Percentiles rank a stretch among this genome's conserved stretches.
These are phyloP conservation scores for Diophrys sp. DNA, from an alignment of 73 alveolate genomes.

Conservation along the genomic window DNA sequence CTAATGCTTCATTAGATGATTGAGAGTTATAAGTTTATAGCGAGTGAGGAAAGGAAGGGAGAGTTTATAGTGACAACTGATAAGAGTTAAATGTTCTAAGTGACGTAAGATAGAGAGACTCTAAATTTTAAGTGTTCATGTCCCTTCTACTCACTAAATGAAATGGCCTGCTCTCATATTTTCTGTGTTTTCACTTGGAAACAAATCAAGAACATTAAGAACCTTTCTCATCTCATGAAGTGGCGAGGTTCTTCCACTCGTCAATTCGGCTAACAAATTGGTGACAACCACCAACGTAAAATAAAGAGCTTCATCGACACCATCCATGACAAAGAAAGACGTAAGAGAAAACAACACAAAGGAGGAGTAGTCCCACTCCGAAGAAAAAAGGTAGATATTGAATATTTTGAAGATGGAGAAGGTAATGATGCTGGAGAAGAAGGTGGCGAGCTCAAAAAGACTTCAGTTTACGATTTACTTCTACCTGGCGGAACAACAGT, in stretches of 20 bases:
- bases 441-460: slow-evolving; percentile 1
- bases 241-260: slow-evolving; percentile 17
- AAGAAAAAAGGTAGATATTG: slow-evolving; percentile 20
- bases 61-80: too few species aligned
- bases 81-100: too few species aligned
- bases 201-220: slow-evolving; percentile 14
- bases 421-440: not conserved
- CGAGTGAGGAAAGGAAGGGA: too few species aligned
- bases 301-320: slow-evolving; percentile 12
- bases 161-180: slow-evolving; percentile 18
- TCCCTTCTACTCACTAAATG: slow-evolving; percentile 12
- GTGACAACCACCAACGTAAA: not conserved
- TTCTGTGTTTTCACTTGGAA: slow-evolving; percentile 19
- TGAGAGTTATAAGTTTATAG: slow-evolving; percentile 9
- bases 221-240: slow-evolving; percentile 2
- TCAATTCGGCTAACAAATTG: not conserved
- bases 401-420: slow-evolving; percentile 29
- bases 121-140: slow-evolving; percentile 10
- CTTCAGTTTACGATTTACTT: slow-evolving; percentile 21
- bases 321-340: slow-evolving; percentile 26
- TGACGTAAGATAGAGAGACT: too few species aligned
- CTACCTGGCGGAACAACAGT: slow-evolving; percentile 28
- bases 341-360: slow-evolving; percentile 33
- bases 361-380: slow-evolving; percentile 36
- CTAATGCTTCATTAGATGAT: slow-evolving; percentile 35